A percentile compares a stretch with the other conserved stretches of the same genome.
Evolutionary conservation across 2,329 filamentous ascomycete genomes (phyloP).

Genomic region (Phialophora expanda): DNA sequence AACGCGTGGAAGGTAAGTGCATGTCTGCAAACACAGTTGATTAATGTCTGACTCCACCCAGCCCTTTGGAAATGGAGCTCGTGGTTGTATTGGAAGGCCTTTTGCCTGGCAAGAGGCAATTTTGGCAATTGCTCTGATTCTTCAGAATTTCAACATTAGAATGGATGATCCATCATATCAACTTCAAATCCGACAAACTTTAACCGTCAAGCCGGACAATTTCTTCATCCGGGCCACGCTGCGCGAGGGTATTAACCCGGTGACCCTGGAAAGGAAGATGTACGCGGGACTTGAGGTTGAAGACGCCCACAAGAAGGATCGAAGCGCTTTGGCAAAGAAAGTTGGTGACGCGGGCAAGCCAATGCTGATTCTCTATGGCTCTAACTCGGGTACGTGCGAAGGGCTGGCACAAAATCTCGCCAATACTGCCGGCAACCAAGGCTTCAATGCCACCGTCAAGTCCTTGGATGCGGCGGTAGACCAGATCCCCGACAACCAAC

Average conservation of each 20-base stretch:
- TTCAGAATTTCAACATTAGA: slow-evolving; percentile 74
- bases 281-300: slow-evolving; percentile 29
- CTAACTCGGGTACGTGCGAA: slow-evolving; percentile 77
- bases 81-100: slow-evolving; percentile 72
- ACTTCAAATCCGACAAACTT: slow-evolving; percentile 47
- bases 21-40: neutral
- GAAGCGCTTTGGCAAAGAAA: slow-evolving; percentile 21
- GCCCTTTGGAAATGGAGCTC: slow-evolving; percentile 74
- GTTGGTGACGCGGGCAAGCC: slow-evolving; percentile 45
- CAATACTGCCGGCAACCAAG: slow-evolving; percentile 62
- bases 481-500: slow-evolving; percentile 63
- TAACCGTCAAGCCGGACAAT: slow-evolving; percentile 56
- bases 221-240: slow-evolving; percentile 67
- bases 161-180: slow-evolving; percentile 61
- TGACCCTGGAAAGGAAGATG: slow-evolving; percentile 49
- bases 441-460: slow-evolving; percentile 63
- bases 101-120: slow-evolving; percentile 78
- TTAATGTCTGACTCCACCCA: slow-evolving; percentile 29
- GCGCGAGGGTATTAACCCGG: slow-evolving; percentile 55
- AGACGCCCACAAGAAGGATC: slow-evolving; percentile 21
- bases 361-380: slow-evolving; percentile 73
- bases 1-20: slow-evolving; percentile 63
- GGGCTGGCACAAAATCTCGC: slow-evolving; percentile 68
- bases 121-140: slow-evolving; percentile 64
- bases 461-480: slow-evolving; percentile 67